Base-by-base conservation (phyloP, 75 land plant species). In the Cryptomeria japonica region DNA sequence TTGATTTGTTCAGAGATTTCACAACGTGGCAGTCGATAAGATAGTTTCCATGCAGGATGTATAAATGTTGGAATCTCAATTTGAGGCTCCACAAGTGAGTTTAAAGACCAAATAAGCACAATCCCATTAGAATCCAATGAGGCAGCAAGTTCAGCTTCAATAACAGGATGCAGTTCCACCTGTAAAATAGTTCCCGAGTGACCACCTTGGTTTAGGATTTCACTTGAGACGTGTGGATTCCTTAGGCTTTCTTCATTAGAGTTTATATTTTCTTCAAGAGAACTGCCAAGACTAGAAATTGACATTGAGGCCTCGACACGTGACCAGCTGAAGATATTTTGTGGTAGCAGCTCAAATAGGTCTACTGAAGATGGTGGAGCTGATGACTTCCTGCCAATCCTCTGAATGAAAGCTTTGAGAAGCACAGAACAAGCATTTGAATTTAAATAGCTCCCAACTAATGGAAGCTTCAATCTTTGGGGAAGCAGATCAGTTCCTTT, bases 61-160 rank as follows among this genome's bases (percentile, higher is more conserved):
- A 68, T 86, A 34, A 89, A n/a, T 15, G 88, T 90, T 84, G 92
- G 89, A 46, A 85, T 61, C 55, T 89, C 88, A 15, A 75, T 37
- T 34, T 42, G 80, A 39, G 84, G 87, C 79, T 89, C 89, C 38
- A 92, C 87, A 85, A 75, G 53, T 18, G 90, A 72, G 85, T 93
- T 89, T 80, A 90, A 46, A 10, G 94, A 91, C 99, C 99, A 98
- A 75, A 98, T 88, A 13, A 95, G 75, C 86, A 98, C 90, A 64
- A 82, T 13, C 10, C 99, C 96, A 87, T 91, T 84, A 55, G 90
- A 92, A 93, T 98, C 99, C 84, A 97, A 88, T 18, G 99, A 95
- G 84, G 93, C 99, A 87, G 94, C 93, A 87, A 98, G 90, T 80
- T 90, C 92, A 88, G 90, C 84, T 83, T 93, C 91, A 89, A 15